phyloP scores from a whole-genome alignment of 1,139 yeast genomes.

The Nakaseomyces glabratus region DNA sequence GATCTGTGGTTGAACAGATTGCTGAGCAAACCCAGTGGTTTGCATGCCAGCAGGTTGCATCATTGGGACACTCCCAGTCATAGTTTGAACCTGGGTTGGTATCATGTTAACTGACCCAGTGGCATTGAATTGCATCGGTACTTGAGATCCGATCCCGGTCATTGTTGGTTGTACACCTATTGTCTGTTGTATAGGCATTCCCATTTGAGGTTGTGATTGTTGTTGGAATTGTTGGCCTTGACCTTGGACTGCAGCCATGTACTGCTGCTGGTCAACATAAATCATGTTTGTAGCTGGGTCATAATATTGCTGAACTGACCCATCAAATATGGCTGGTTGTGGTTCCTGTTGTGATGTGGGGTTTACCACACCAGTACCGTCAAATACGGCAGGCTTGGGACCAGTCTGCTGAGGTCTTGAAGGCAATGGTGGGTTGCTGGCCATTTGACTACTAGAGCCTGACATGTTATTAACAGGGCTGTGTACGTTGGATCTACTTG shows the following conservation, averaged over 20 bases:
- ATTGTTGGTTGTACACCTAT: not conserved
- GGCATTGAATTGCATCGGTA: not conserved
- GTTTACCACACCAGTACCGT: slow-evolving; percentile 18
- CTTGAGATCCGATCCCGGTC: not conserved
- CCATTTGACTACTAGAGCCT: slow-evolving; percentile 17
- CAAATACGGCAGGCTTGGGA: slow-evolving; percentile 29
- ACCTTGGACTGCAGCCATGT: slow-evolving; percentile 14
- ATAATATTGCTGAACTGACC: slow-evolving; percentile 27
- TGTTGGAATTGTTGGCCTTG: slow-evolving; percentile 18
- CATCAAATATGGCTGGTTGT: slow-evolving; percentile 22
- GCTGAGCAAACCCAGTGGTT: slow-evolving; percentile 5
- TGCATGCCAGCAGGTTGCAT: slow-evolving; percentile 13
- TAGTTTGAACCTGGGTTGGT: not conserved
- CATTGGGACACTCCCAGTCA: slow-evolving; percentile 11
- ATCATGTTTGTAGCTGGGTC: slow-evolving; percentile 29
- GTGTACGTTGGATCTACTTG: slow-evolving; percentile 9
- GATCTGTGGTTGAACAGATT: slow-evolving; percentile 13
- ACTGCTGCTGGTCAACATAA: slow-evolving; percentile 26
- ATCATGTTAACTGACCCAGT: not conserved
- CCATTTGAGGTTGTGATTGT: slow-evolving; percentile 17
- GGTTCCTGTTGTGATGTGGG: slow-evolving; percentile 7
- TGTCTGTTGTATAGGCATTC: slow-evolving; percentile 7
- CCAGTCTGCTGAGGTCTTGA: slow-evolving; percentile 17
- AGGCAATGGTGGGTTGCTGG: slow-evolving; percentile 18
- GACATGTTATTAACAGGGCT: slow-evolving; percentile 11